These are phyloP conservation scores for Haematococcus lacustris DNA, from an alignment of 139 green algal species.

Conservation along the genomic window DNA sequence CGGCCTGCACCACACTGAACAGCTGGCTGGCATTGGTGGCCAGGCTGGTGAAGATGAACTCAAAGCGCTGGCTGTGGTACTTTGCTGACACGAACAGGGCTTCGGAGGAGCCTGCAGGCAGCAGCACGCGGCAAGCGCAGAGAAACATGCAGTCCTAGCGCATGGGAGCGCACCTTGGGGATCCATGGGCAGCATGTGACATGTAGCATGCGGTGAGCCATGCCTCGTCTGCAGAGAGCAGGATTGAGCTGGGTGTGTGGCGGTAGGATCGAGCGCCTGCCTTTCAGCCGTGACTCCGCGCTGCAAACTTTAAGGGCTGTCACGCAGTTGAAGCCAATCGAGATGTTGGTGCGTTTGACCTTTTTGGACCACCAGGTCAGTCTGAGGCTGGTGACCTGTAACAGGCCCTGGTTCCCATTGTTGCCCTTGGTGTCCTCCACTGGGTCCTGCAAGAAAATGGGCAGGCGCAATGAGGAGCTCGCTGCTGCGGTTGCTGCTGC, in stretches of 20 bases:
- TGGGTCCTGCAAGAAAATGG: conserved; percentile 25
- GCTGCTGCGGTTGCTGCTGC: no score
- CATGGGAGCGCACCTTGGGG: no score
- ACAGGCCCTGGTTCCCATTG: conserved; percentile 46
- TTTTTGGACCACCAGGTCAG: conserved; percentile 50
- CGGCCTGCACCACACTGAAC: conserved; percentile 47
- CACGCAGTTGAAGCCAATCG: conserved; percentile 52
- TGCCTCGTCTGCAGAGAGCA: no score
- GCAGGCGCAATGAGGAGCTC: no score
- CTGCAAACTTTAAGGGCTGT: conserved; percentile 36
- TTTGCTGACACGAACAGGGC: conserved; percentile 48
- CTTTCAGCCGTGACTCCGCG: conserved; percentile 44
- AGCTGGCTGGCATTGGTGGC: conserved; percentile 7
- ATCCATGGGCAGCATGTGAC: no score
- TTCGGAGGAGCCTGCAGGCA: conserved; percentile 30
- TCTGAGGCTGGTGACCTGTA: conserved; percentile 50
- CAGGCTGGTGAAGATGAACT: conserved; percentile 64
- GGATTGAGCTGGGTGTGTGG: no score
- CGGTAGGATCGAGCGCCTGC: no score
- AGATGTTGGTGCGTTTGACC: conserved; percentile 43
- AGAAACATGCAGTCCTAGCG: no score
- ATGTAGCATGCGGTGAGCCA: no score
- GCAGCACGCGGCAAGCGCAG: no score
- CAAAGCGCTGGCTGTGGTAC: conserved; percentile 53
- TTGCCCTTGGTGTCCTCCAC: conserved; percentile 67